Evolutionary conservation across 169 alveolate species (phyloP).

Genomic region (Plasmodium billcollinsi): DNA sequence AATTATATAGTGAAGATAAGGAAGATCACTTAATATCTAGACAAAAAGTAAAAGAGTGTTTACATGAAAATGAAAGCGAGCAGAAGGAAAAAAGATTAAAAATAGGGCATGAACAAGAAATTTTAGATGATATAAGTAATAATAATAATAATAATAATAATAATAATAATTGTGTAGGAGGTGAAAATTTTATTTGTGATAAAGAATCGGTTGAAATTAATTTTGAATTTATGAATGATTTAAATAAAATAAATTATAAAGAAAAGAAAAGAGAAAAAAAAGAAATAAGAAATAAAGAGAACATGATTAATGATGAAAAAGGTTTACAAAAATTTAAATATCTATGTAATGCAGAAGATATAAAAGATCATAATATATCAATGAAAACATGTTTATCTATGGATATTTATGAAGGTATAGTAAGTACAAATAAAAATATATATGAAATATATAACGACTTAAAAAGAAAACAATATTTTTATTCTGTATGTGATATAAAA

Average conservation of each 20-base stretch:
- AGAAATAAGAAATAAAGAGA: background rate
- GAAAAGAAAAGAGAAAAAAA: background rate
- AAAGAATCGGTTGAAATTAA: background rate
- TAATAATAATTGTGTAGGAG: background rate
- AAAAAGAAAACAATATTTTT: conserved; percentile 10
- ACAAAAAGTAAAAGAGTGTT: background rate
- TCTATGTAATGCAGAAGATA: background rate
- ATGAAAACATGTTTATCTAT: conserved; percentile 28
- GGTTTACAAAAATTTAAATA: conserved; percentile 2
- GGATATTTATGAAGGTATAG: conserved; percentile 30
- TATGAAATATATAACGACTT: conserved; percentile 9
- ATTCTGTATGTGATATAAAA: conserved; percentile 26
- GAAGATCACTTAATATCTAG: background rate
- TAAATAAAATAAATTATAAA: background rate
- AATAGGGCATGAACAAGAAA: background rate
- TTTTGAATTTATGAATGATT: background rate
- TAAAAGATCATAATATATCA: conserved; percentile 27
- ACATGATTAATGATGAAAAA: background rate
- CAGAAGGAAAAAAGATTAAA: conserved; percentile 59
- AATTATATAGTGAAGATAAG: background rate
- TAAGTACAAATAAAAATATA: conserved; percentile 46
- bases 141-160: background rate
- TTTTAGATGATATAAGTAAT: background rate
- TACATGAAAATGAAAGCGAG: background rate
- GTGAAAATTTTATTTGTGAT: background rate